Base-by-base conservation (phyloP, 768 basidiomycete genomes). In the Calocybe cyanea region DNA sequence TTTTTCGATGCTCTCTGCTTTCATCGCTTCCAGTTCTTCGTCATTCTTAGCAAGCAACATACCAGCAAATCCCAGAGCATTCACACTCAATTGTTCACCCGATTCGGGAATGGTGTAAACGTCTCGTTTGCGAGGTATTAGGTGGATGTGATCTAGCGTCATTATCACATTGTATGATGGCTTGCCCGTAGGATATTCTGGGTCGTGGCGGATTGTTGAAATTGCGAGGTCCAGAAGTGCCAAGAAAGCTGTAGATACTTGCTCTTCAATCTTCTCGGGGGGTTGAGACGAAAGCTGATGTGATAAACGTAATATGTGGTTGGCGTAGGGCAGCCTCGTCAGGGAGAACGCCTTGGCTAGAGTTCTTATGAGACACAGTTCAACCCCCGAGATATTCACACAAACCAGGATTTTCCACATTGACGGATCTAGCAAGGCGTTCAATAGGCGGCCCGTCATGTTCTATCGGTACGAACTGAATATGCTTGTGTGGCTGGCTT, bases 41-140 rank as follows among this genome's bases (percentile, higher is more conserved):
- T 86, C 79, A 51, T 85, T 91, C 70, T 87, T 91, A 19, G 89
- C 91, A 44, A 96, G 77, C 50, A 96, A 56, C 83, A 90, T 81
- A 1, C 94, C 94, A 6, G 91, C 87, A 60, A 86, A 96, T 11
- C 90, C 94, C 38, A 96, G 73, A 36, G 94, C 77, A 63, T 97
- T 96, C 34, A 97, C 72, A 56, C 80, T 78, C 20, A 97, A 57
- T 43, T 63, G 49, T 25, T 80, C 76, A n/a, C 79, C 78, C 2
- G 77, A 77, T 40, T 69, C 72, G 43, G 64, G 50, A 4, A 87
- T 63, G 9, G 57, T 62, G 62, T 85, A 75, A n/a, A 62, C 64
- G 59, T 92, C 90, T 24, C 66, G 64, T 39, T 71, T 72, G 31
- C 94, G 81, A 23, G 94, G 94, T 57, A 97, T 80, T 46, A 96